Evolutionary conservation across 2,329 filamentous ascomycete genomes (phyloP).

Genomic region (Gnomoniopsis sp.): DNA sequence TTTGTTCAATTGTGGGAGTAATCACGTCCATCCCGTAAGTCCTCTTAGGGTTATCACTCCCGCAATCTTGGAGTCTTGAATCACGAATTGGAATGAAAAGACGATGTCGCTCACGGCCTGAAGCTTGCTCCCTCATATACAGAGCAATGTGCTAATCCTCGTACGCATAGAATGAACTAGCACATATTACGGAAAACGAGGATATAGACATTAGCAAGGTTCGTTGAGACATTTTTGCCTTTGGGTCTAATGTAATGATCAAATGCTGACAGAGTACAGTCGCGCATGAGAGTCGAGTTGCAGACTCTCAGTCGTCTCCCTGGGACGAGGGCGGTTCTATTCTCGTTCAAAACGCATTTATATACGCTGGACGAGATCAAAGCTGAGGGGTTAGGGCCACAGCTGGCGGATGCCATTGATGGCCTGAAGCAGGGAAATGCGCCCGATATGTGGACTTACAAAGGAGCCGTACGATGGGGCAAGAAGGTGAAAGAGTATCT

Average conservation of each 20-base stretch:
- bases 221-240: background rate
- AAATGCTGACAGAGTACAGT: slow-evolving; percentile 21
- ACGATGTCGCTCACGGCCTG: too few species aligned
- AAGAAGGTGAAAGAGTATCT: slow-evolving; percentile 44
- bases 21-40: slow-evolving; percentile 31
- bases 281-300: slow-evolving; percentile 43
- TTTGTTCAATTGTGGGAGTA: slow-evolving; percentile 37
- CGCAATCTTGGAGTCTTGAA: too few species aligned
- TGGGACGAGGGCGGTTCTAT: slow-evolving; percentile 42
- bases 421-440: slow-evolving; percentile 48
- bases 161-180: slow-evolving; percentile 14
- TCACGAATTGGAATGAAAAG: too few species aligned
- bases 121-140: too few species aligned
- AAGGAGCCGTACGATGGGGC: slow-evolving; percentile 46
- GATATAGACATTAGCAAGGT: slow-evolving; percentile 37
- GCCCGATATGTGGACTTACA: slow-evolving; percentile 52
- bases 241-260: background rate
- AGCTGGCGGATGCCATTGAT: slow-evolving; percentile 50
- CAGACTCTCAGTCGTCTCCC: slow-evolving; percentile 51
- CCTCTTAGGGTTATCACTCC: too few species aligned
- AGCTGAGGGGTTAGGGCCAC: slow-evolving; percentile 42
- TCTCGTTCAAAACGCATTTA: slow-evolving; percentile 55
- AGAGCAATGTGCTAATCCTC: too few species aligned
- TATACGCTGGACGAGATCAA: slow-evolving; percentile 47
- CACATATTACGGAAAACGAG: slow-evolving; percentile 31